Percentiles rank a stretch among this genome's conserved stretches.
These are phyloP conservation scores for Kluyveromyces wickerhamii DNA, from an alignment of 805 yeast genomes.

Conservation along the genomic window DNA sequence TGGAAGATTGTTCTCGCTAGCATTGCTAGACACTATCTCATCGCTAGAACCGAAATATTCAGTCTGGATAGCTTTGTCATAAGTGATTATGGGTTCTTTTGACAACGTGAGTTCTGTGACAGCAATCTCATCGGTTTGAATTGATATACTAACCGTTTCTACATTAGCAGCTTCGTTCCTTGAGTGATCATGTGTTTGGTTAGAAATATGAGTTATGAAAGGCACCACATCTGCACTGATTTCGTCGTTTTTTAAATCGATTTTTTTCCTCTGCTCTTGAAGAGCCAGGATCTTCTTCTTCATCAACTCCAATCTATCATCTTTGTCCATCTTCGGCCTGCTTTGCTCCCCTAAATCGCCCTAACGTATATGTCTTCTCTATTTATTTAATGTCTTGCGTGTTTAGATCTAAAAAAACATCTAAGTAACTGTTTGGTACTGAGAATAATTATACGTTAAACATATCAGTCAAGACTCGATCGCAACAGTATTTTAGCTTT, in stretches of 20 bases:
- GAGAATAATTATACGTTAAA: no score
- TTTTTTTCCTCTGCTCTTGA: constrained; percentile 3
- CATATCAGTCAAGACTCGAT: no score
- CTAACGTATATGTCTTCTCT: no score
- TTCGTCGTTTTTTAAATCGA: constrained; percentile 2
- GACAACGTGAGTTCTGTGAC: background rate
- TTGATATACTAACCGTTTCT: constrained; percentile 12
- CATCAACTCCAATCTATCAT: constrained; percentile 4
- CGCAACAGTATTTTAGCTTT: no score
- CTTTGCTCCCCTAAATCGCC: no score
- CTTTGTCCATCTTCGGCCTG: constrained; percentile 4
- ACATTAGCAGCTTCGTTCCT: background rate
- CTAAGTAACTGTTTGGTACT: no score
- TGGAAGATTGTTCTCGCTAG: background rate
- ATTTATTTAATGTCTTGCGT: no score
- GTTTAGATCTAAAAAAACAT: no score
- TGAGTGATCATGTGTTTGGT: background rate
- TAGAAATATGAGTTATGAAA: constrained; percentile 1
- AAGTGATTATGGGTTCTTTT: constrained; percentile 12
- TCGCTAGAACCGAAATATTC: constrained; percentile 6
- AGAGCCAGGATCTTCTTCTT: constrained; percentile 4
- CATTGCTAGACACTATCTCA: background rate
- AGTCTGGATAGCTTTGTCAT: constrained; percentile 22
- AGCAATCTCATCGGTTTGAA: constrained; percentile 18
- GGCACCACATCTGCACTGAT: background rate